A percentile compares a stretch with the other conserved stretches of the same genome.
These are phyloP conservation scores for Sclerotinia borealis DNA, from an alignment of 2,329 filamentous ascomycete genomes.

Conservation along the genomic window DNA sequence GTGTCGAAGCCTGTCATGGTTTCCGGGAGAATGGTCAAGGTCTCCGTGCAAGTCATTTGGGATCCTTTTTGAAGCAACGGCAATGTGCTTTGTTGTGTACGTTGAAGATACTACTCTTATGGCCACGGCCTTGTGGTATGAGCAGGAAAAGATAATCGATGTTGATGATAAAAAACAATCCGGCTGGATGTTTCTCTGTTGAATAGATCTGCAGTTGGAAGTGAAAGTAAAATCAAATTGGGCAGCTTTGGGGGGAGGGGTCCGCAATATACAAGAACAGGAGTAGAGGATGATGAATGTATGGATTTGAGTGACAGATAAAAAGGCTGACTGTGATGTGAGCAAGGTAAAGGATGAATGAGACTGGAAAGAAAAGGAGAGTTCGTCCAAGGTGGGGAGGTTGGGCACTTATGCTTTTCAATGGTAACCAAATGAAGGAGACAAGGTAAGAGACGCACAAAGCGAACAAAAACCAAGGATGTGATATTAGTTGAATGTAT, in stretches of 20 bases:
- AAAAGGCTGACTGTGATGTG: conserved; percentile 9
- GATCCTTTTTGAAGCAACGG: conserved; percentile 15
- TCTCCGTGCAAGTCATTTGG: conserved; percentile 32
- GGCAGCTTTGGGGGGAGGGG: conserved; percentile 1
- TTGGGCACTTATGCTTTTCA: conserved; percentile 27
- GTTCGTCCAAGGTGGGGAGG: conserved; percentile 18
- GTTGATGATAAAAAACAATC: conserved; percentile 7
- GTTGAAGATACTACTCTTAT: conserved; percentile 15
- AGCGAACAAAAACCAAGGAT: conserved; percentile 1
- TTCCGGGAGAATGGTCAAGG: conserved; percentile 29
- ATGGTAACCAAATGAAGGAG: conserved; percentile 9
- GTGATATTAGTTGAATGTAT: conserved; percentile 3
- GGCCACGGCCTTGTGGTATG: conserved; percentile 20
- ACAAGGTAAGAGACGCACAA: conserved; percentile 10
- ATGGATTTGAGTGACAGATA: conserved; percentile 17
- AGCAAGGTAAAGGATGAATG: conserved; percentile 16
- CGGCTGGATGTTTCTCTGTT: conserved; percentile 13
- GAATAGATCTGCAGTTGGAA: conserved; percentile 15
- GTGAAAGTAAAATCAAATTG: neutral
- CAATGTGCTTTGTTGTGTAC: conserved; percentile 10
- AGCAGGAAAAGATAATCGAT: conserved; percentile 13
- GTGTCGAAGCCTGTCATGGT: conserved; percentile 30
- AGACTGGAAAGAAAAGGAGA: conserved; percentile 17
- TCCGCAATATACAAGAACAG: conserved; percentile 14
- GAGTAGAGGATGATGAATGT: conserved; percentile 8